Percentiles rank a stretch among this genome's conserved stretches.
phyloP scores from a whole-genome alignment of 2,329 filamentous ascomycete species.

The Aspergillus jensenii region DNA sequence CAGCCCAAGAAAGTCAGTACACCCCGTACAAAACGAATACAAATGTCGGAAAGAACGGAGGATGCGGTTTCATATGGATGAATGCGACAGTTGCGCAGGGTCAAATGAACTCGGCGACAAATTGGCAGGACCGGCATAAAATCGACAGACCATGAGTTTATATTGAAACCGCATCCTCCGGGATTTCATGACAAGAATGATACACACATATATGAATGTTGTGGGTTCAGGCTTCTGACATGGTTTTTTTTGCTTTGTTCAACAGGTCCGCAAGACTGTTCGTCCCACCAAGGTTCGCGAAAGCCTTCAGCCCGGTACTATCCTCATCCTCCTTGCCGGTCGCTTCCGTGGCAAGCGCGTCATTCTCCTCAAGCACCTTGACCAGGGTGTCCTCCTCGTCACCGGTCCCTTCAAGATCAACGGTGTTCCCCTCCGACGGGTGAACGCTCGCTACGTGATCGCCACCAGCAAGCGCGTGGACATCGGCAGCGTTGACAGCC shows the following conservation, averaged over 20 bases:
- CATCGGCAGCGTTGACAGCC: conserved; percentile 75
- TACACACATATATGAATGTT: neutral
- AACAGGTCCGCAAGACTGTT: conserved; percentile 89
- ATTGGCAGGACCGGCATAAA: conserved; percentile 20
- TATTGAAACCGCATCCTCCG: conserved; percentile 25
- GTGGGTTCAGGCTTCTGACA: conserved; percentile 23
- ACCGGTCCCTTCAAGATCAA: conserved; percentile 99
- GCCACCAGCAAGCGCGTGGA: conserved; percentile 52
- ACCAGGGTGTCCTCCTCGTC: conserved; percentile 96
- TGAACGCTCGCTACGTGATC: conserved; percentile 53
- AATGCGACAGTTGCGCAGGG: conserved; percentile 31
- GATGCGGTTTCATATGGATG: conserved; percentile 30
- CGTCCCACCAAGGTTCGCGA: conserved; percentile 83
- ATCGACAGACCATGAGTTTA: conserved; percentile 23
- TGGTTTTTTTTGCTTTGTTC: conserved; percentile 22
- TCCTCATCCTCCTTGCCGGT: conserved; percentile 98
- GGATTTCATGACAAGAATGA: neutral
- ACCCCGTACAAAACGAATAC: conserved; percentile 19
- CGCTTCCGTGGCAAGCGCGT: conserved; percentile 99
- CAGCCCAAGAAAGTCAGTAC: conserved; percentile 90
- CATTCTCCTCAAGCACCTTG: conserved; percentile 95
- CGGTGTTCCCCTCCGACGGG: conserved; percentile 91
- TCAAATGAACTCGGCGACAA: conserved; percentile 15
- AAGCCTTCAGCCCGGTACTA: conserved; percentile 87
- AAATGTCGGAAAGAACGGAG: conserved; percentile 18